Conservation (phyloP, 768 basidiomycete genomes). For the Tylopilus cervinicoccineus region DNA sequence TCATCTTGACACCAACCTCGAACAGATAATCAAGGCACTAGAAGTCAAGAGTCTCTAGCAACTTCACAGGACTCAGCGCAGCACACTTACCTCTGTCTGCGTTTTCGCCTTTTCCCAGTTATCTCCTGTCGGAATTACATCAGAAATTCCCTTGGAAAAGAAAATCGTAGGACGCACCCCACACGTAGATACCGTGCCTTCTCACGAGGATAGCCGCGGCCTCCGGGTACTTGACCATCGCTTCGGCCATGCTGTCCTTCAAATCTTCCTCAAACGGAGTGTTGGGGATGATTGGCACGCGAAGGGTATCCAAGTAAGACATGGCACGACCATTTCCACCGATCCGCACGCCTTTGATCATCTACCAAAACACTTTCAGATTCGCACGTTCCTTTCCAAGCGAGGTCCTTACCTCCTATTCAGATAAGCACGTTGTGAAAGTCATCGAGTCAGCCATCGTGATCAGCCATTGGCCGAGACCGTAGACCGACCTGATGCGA, state of each 20-base stretch:
- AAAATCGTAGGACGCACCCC: conserved; percentile 50
- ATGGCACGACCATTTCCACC: conserved; percentile 74
- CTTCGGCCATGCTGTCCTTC: conserved; percentile 82
- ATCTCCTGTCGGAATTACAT: conserved; percentile 35
- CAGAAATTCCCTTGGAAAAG: not conserved
- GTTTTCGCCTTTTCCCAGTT: conserved; percentile 91
- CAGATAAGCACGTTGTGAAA: not conserved
- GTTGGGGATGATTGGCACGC: conserved; percentile 86
- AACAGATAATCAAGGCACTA: conserved; percentile 90
- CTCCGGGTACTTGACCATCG: conserved; percentile 76
- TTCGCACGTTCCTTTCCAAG: not conserved
- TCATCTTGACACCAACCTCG: conserved; percentile 85
- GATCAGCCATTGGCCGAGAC: not conserved
- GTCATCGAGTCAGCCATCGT: conserved; percentile 1
- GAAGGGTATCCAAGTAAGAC: conserved; percentile 82
- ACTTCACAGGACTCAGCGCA: not conserved
- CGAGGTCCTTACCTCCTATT: conserved; percentile 37
- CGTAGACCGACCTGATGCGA: conserved; percentile 63
- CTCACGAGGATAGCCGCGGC: conserved; percentile 76
- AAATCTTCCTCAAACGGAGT: conserved; percentile 89
- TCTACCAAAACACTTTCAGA: conserved; percentile 40
- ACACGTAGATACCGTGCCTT: conserved; percentile 80
- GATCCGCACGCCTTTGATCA: conserved; percentile 86
- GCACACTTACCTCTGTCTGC: conserved; percentile 61
- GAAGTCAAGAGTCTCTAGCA: not conserved